phyloP scores from a whole-genome alignment of 2,329 filamentous ascomycete species.

The Cercospora sesami region DNA sequence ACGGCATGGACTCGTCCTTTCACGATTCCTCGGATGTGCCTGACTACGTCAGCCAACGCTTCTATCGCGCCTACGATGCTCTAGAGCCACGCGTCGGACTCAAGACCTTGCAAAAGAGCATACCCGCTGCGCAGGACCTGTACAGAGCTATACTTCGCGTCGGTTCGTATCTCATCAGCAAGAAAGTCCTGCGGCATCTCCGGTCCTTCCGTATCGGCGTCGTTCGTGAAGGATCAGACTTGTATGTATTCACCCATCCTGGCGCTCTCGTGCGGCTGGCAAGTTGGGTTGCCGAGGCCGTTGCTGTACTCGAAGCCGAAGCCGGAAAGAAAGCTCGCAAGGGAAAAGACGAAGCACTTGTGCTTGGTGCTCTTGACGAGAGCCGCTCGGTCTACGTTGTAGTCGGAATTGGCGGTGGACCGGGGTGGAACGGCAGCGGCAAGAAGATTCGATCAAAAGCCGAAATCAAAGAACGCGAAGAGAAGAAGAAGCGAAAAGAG shows the following conservation, averaged over 20 bases:
- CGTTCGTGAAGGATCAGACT: slow-evolving; percentile 91
- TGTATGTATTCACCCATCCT: slow-evolving; percentile 87
- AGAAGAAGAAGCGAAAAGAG: slow-evolving; percentile 60
- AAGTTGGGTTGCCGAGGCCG: slow-evolving; percentile 89
- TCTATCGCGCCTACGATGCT: slow-evolving; percentile 62
- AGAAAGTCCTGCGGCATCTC: slow-evolving; percentile 89
- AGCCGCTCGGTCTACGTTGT: slow-evolving; percentile 84
- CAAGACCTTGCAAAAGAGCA: slow-evolving; percentile 70
- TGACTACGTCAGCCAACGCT: slow-evolving; percentile 53
- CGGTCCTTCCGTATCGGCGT: slow-evolving; percentile 92
- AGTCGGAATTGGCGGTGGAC: slow-evolving; percentile 86
- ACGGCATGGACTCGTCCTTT: slow-evolving; percentile 31
- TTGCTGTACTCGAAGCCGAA: slow-evolving; percentile 84
- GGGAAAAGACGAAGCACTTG: slow-evolving; percentile 67
- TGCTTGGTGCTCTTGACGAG: slow-evolving; percentile 88
- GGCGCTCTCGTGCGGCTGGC: slow-evolving; percentile 91
- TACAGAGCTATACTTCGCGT: slow-evolving; percentile 92
- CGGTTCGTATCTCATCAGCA: slow-evolving; percentile 85
- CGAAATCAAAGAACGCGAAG: slow-evolving; percentile 58
- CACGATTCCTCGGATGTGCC: slow-evolving; percentile 36
- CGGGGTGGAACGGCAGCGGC: slow-evolving; percentile 61
- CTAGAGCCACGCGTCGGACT: slow-evolving; percentile 58
- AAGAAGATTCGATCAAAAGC: slow-evolving; percentile 51
- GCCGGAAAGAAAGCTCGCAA: slow-evolving; percentile 63
- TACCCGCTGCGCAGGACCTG: slow-evolving; percentile 83